These are phyloP conservation scores for Diplocarpon rosae DNA, from an alignment of 2,329 filamentous ascomycete species.

Conservation along the genomic window DNA sequence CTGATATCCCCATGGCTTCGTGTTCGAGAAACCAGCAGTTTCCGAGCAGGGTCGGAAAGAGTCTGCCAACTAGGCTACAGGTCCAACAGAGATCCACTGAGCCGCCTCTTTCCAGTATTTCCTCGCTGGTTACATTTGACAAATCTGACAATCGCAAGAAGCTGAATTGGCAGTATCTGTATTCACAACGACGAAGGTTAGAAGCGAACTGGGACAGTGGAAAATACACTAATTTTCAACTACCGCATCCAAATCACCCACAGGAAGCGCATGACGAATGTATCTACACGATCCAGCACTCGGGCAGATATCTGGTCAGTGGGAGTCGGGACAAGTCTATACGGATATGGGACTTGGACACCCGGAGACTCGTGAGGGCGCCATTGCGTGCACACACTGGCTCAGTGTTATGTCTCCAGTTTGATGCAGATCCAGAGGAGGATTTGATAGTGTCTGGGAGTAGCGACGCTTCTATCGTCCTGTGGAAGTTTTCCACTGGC, in stretches of 20 bases:
- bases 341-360: constrained; percentile 82
- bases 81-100: constrained; percentile 8
- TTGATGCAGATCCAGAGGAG: constrained; percentile 77
- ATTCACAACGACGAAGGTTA: constrained; percentile 72
- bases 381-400: constrained; percentile 69
- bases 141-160: constrained; percentile 41
- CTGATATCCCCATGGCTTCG: constrained; percentile 8
- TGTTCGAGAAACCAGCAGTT: constrained; percentile 7
- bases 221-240: constrained; percentile 73
- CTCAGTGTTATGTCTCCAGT: constrained; percentile 90
- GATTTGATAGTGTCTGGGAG: constrained; percentile 93
- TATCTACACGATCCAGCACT: constrained; percentile 90
- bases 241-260: constrained; percentile 71
- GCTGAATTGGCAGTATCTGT: constrained; percentile 88
- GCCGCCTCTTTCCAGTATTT: constrained; percentile 8
- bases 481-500: constrained; percentile 91
- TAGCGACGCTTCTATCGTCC: constrained; percentile 79
- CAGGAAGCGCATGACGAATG: constrained; percentile 84
- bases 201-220: constrained; percentile 89
- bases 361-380: constrained; percentile 61
- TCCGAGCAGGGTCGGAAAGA: constrained; percentile 4
- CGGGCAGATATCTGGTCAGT: constrained; percentile 76
- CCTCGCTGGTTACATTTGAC: constrained; percentile 36
- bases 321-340: constrained; percentile 84
- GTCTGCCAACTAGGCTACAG: background rate